Conservation (phyloP, 768 basidiomycete species). For the Leccinum olivaceopallidum region DNA sequence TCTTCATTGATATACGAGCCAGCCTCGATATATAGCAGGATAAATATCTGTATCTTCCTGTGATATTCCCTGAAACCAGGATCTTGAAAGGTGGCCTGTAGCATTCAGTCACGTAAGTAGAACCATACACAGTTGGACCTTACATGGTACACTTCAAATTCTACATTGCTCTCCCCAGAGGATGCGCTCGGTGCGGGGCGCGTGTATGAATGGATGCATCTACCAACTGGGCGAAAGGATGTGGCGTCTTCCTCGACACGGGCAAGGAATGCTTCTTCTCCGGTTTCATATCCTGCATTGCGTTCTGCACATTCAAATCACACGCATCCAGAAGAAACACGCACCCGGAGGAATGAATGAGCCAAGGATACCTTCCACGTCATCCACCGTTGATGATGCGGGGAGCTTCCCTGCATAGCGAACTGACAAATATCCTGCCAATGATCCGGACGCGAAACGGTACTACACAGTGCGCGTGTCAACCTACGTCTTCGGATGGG, state of each 20-base stretch:
- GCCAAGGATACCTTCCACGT: conserved; percentile 76
- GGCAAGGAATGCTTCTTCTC: conserved; percentile 63
- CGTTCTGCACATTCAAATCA: not conserved
- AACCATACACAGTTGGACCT: conserved; percentile 29
- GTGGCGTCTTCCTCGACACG: conserved; percentile 78
- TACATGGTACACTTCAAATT: conserved; percentile 91
- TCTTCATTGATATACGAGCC: conserved; percentile 95
- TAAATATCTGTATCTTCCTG: conserved; percentile 90
- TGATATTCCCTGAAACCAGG: conserved; percentile 92
- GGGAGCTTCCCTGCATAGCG: conserved; percentile 66
- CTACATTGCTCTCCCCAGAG: conserved; percentile 59
- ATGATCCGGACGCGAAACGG: conserved; percentile 84
- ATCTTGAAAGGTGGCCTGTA: conserved; percentile 78
- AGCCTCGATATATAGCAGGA: conserved; percentile 91
- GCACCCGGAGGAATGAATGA: conserved; percentile 76
- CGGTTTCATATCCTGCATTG: conserved; percentile 63
- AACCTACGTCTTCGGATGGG: conserved; percentile 1
- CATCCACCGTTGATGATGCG: conserved; percentile 73
- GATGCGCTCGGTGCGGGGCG: conserved; percentile 46
- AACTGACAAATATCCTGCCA: conserved; percentile 74
- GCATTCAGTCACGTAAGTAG: conserved; percentile 5
- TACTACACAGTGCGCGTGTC: conserved; percentile 46
- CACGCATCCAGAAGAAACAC: conserved; percentile 1
- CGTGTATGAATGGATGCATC: conserved; percentile 74
- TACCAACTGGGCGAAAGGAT: conserved; percentile 75